Evolutionary conservation across 208 protist genomes (phyloP), one percentile per base, ranked within the genome.

Genomic region (Crithidia fasciculata): DNA sequence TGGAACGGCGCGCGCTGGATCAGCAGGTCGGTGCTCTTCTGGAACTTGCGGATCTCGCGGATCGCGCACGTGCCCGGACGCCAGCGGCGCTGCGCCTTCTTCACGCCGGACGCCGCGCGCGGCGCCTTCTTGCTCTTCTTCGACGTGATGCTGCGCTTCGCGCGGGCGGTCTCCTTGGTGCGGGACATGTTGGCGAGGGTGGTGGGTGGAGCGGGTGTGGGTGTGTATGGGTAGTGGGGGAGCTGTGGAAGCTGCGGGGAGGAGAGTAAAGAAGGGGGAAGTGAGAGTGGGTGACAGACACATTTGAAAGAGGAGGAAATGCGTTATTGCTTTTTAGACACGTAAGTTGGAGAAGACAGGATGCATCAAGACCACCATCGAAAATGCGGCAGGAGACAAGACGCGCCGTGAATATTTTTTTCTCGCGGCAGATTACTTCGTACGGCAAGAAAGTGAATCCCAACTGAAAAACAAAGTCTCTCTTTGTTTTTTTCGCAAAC

Each of bases 61-160:
- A 99, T 93, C 41, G 98, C 98, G 40, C 99, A 98, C 16, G 98
- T 99, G 77, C 98, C 98, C 69, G 98, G 98, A 75, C 97, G 86
- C 94, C 96, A 99, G 78, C 79, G 83, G 69, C 98, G 82, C 69
- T 99, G 98, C 49, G 97, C 94, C 90, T 99, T 98, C 95, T 99
- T 99, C 57, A 99, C 83, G 72, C 98, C 98, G 37, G 96, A 82
- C 40, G 78, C 59, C 39, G 94, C 94, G 91, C 98, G 99, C 71
- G 94, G 90, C 18, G 98, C 98, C 43, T 98, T 97, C 92, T 99
- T 99, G 78, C 95, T 97, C 80, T 99, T 78, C 45, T 49, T 49
- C 45, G 97, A 65, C 88, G 96, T 92, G 45, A 49, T 49, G 45
- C 45, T 49, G 45, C 45, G 45, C 45, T 49, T 49, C 9, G 54